Base-by-base conservation (phyloP, 257 asterid species). In the Nicotiana paniculata region DNA sequence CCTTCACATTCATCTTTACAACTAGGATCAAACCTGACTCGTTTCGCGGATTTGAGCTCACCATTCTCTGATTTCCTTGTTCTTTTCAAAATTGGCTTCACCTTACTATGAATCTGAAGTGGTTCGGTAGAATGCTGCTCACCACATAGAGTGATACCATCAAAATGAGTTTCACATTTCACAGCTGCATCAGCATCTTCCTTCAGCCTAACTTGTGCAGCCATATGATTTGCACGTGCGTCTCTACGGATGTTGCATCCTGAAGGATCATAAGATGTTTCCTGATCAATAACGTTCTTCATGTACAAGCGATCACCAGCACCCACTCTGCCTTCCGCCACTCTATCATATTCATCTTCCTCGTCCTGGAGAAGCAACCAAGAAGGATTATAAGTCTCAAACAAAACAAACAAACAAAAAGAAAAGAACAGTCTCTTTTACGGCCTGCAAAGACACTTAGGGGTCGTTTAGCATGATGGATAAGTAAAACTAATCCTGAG, bases 271-370 rank as follows among this genome's bases (percentile, higher is more conserved):
- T 69, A 81, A 97, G 93, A 84, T 88, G 90, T 82, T 80, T 84
- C 89, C 76, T 90, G 89, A 54, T 90, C 95, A 63, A 84, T 87
- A 63, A 48, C 83, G 7, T 89, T 87, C 77, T 62, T 86, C 93
- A 88, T 83, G 65, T 89, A 95, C 43, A 89, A 1, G 78, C 89
- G 91, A 83, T 91, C 96, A 77, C 90, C 88, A 15, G 76, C 82
- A 33, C 85, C 80, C 61, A 86, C 90, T 63, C 82, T 68, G 79
- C 97, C 98, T 62, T 86, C 89, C 8, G 98, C 99, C 80, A 92
- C 94, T 89, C 90, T 94, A 87, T 96, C 99, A 83, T 74, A 93
- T 89, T 91, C 91, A 81, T 96, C 97, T 90, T 96, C 99, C 90
- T 96, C 99, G 69, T 96, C 98, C 98, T 96, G 88, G 61, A 48